Evolutionary conservation across 805 yeast species (phyloP), one percentile per base, ranked within the genome.

Genomic region (Lachancea lanzarotensis): DNA sequence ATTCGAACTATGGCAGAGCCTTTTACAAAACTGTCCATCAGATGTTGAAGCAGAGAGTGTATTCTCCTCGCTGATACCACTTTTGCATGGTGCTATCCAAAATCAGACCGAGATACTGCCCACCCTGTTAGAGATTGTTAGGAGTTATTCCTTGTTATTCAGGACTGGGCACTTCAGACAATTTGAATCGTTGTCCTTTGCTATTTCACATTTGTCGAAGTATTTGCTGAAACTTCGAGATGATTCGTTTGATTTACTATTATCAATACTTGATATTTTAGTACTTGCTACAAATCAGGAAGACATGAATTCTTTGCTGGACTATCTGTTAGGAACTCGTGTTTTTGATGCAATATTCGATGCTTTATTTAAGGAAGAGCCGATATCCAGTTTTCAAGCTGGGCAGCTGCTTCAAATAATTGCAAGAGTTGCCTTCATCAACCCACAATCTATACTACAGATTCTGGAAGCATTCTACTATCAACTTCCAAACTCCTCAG

Each of bases 101-200:
- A 75, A 78, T 42, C 79, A 85, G 46, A 87, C 96, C 0, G 95
- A 85, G 60, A 77, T 84, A 11, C 63, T 85, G 35, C 84, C 88
- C 2, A 65, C 80, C 2, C 69, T 84, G 11, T 58, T 84, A 35
- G 75, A 80, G 18, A 76, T 84, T 6, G 59, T 78, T 11, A 72
- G 87, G 62, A 76, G 86, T 47, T 85, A 84, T 60, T 57, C 80
- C 0, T 62, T 85, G 17, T 48, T 72, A 5, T 70, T 79, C 42
- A 62, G 58, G 13, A 65, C 64, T 3, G 68, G 73, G 70, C 49
- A 57, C 20, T 46, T 63, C 55, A 40, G 59, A 46, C 69, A 71
- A 26, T 43, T 45, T 22, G 49, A 50, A 17, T 29, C 55, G 10
- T 54, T 63, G 19, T 29, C 42, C 4, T 47, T 48, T 19, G 60